Conservation (phyloP, 1,284 basidiomycete genomes). For the Ustilago shanxiensis region DNA sequence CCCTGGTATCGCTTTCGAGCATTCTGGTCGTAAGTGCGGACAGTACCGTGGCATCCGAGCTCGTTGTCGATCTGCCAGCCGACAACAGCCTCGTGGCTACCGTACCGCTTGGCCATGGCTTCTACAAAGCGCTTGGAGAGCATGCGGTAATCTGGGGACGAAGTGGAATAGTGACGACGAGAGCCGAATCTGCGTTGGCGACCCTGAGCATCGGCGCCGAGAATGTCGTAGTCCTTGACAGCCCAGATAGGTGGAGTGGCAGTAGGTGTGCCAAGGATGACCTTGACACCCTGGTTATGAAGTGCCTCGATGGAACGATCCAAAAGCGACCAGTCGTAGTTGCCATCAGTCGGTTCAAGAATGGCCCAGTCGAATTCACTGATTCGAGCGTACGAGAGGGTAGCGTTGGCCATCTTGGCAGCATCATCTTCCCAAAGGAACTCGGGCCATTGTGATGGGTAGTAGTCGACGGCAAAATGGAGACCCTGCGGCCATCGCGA, state of each 20-base stretch:
- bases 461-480: slow-evolving; percentile 57
- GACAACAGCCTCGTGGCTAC: slow-evolving; percentile 30
- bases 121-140: slow-evolving; percentile 46
- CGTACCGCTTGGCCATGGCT: slow-evolving; percentile 50
- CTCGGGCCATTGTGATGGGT: slow-evolving; percentile 53
- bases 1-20: slow-evolving; percentile 36
- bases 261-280: slow-evolving; percentile 56
- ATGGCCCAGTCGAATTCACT: slow-evolving; percentile 58
- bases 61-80: slow-evolving; percentile 58
- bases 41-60: slow-evolving; percentile 43
- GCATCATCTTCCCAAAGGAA: slow-evolving; percentile 48
- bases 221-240: slow-evolving; percentile 53
- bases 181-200: slow-evolving; percentile 42
- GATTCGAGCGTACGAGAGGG: slow-evolving; percentile 47
- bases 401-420: slow-evolving; percentile 44
- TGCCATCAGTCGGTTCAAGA: slow-evolving; percentile 51
- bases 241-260: slow-evolving; percentile 56
- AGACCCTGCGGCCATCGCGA: slow-evolving; percentile 42
- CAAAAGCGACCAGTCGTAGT: slow-evolving; percentile 45
- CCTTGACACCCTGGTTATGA: slow-evolving; percentile 44
- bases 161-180: slow-evolving; percentile 46
- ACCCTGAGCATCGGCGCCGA: slow-evolving; percentile 39
- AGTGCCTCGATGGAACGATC: slow-evolving; percentile 45
- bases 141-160: slow-evolving; percentile 46
- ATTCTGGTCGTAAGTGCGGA: slow-evolving; percentile 48